Evolutionary conservation across 2,329 filamentous ascomycete species (phyloP).

Genomic region (Remersonia thermophila): DNA sequence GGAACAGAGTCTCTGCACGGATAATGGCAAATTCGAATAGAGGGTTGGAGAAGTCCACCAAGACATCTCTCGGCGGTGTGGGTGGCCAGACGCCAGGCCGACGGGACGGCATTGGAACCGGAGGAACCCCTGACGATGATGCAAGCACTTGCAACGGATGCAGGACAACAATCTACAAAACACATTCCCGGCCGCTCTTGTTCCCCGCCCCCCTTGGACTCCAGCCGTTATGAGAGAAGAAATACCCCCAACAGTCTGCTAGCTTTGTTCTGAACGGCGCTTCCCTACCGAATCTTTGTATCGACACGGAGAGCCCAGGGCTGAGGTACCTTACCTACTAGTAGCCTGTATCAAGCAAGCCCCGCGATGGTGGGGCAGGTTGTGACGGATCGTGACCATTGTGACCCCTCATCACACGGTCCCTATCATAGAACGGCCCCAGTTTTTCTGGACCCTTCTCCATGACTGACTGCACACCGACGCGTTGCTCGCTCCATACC

Average conservation of each 20-base stretch:
- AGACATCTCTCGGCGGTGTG: too few species aligned
- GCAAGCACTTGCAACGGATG: slow-evolving; percentile 5
- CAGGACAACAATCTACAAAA: background rate
- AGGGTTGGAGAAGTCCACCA: too few species aligned
- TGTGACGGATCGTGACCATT: background rate
- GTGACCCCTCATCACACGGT: too few species aligned
- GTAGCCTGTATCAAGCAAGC: too few species aligned
- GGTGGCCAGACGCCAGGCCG: slow-evolving; percentile 2
- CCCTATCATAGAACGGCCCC: background rate
- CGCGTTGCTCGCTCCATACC: too few species aligned
- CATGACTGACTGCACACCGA: too few species aligned
- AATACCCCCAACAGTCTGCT: too few species aligned
- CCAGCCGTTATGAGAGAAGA: too few species aligned
- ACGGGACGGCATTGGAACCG: background rate
- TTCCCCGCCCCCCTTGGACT: too few species aligned
- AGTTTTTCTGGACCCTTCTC: slow-evolving; percentile 6
- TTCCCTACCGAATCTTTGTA: background rate
- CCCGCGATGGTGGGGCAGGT: background rate
- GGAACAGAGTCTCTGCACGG: slow-evolving; percentile 8
- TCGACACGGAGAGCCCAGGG: background rate
- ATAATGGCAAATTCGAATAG: too few species aligned
- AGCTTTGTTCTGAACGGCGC: background rate
- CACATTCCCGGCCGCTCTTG: background rate
- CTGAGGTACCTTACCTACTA: too few species aligned
- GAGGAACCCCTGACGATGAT: slow-evolving; percentile 8